Conservation (phyloP, 2,329 filamentous ascomycete genomes). For the Trichoderma lentiforme region DNA sequence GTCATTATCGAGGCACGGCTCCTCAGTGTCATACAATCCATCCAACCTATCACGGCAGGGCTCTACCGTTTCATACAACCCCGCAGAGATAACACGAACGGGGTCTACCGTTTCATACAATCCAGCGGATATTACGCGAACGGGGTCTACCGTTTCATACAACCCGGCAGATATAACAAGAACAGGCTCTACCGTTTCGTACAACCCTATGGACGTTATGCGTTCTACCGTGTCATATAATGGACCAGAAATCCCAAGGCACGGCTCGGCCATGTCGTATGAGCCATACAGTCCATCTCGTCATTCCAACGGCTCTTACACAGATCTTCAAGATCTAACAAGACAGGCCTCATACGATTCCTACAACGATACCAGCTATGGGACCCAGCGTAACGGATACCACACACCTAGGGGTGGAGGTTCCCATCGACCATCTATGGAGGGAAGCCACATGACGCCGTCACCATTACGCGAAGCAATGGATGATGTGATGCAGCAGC, state of each 20-base stretch:
- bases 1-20: constrained; percentile 31
- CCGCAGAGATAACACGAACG: neutral
- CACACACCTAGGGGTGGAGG: constrained; percentile 59
- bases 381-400: constrained; percentile 27
- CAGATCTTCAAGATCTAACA: constrained; percentile 27
- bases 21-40: constrained; percentile 32
- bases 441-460: constrained; percentile 68
- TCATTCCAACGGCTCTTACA: constrained; percentile 29
- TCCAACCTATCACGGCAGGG: constrained; percentile 34
- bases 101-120: constrained; percentile 34
- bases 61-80: constrained; percentile 35
- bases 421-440: constrained; percentile 66
- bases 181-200: constrained; percentile 27
- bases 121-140: constrained; percentile 32
- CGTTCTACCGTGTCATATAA: constrained; percentile 35
- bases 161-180: constrained; percentile 19
- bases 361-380: constrained; percentile 36
- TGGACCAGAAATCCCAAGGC: constrained; percentile 32
- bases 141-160: constrained; percentile 36
- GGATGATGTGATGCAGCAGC: constrained; percentile 95
- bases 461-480: constrained; percentile 92
- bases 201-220: constrained; percentile 31
- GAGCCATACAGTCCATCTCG: constrained; percentile 18
- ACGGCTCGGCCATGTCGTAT: constrained; percentile 37
- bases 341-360: constrained; percentile 42